A percentile compares a stretch with the other conserved stretches of the same genome.
Conservation (phyloP, 2,329 filamentous ascomycete species). For the Colletotrichum sp. region DNA sequence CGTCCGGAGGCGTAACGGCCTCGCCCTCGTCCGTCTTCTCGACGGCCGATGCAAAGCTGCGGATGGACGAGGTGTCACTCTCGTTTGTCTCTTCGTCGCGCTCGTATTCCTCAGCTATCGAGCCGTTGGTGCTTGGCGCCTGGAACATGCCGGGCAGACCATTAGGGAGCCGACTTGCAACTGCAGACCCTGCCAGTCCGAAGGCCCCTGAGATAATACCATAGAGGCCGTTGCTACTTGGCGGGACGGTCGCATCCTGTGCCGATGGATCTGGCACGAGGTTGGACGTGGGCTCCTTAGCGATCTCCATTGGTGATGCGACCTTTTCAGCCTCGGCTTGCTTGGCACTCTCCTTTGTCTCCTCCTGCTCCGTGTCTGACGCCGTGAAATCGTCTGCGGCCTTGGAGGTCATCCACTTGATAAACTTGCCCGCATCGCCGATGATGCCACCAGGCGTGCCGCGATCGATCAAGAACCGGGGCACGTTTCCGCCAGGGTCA, state of each 20-base stretch:
- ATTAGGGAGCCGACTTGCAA: conserved; percentile 42
- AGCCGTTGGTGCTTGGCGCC: conserved; percentile 28
- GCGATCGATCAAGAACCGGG: conserved; percentile 88
- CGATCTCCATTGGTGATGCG: conserved; percentile 28
- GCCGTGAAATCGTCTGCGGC: conserved; percentile 37
- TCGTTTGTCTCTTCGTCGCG: conserved; percentile 28
- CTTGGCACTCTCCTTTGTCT: conserved; percentile 25
- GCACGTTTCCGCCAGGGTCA: conserved; percentile 87
- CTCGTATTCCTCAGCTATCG: conserved; percentile 31
- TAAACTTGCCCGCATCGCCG: conserved; percentile 78
- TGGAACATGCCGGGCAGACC: conserved; percentile 31
- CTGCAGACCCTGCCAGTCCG: conserved; percentile 51
- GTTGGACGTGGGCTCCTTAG: conserved; percentile 36
- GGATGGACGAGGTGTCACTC: conserved; percentile 51
- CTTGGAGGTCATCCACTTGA: conserved; percentile 69
- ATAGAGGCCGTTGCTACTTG: conserved; percentile 53
- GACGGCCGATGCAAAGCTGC: conserved; percentile 54
- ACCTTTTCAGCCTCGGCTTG: conserved; percentile 31
- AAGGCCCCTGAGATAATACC: conserved; percentile 60
- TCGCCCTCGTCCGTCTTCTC: conserved; percentile 38
- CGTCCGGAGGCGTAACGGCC: conserved; percentile 13
- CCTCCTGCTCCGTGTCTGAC: conserved; percentile 11
- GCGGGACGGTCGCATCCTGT: conserved; percentile 34
- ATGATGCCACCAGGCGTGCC: conserved; percentile 84
- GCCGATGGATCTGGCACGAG: conserved; percentile 21